Conservation (phyloP, 2,329 filamentous ascomycete species). For the Epichloe glyceriae region DNA sequence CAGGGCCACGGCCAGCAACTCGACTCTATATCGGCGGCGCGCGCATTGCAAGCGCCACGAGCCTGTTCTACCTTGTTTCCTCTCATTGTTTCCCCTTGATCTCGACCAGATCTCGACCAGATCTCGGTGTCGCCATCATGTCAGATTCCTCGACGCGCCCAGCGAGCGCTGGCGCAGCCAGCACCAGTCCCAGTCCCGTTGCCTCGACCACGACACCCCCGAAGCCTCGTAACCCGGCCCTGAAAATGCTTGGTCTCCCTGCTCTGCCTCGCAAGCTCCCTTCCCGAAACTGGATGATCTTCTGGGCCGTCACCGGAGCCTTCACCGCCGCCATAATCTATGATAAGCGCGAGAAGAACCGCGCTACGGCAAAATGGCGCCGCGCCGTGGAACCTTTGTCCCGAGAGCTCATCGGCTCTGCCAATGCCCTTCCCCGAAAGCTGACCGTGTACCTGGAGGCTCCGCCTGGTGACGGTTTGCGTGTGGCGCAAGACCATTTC, state of each 20-base stretch:
- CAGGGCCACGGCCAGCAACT: neutral
- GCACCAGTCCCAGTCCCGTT: neutral
- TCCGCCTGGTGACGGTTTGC: constrained; percentile 75
- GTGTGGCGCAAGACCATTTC: constrained; percentile 85
- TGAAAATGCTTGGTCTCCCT: constrained; percentile 73
- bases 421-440: constrained; percentile 65
- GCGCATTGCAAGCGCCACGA: neutral
- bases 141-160: neutral
- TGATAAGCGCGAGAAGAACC: constrained; percentile 82
- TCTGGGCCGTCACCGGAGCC: constrained; percentile 65
- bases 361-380: constrained; percentile 75
- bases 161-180: constrained; percentile 4
- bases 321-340: constrained; percentile 76
- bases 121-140: neutral
- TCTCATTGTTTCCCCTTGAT: neutral
- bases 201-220: constrained; percentile 15
- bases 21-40: neutral
- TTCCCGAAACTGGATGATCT: constrained; percentile 96
- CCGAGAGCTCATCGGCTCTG: constrained; percentile 53
- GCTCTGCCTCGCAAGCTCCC: constrained; percentile 73
- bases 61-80: neutral
- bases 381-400: constrained; percentile 74
- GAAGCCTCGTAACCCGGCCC: constrained; percentile 51
- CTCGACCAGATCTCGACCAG: neutral
- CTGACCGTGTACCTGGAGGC: constrained; percentile 77